These are phyloP conservation scores for Chiua sp. DNA, from an alignment of 1,284 basidiomycete species.

Conservation along the genomic window DNA sequence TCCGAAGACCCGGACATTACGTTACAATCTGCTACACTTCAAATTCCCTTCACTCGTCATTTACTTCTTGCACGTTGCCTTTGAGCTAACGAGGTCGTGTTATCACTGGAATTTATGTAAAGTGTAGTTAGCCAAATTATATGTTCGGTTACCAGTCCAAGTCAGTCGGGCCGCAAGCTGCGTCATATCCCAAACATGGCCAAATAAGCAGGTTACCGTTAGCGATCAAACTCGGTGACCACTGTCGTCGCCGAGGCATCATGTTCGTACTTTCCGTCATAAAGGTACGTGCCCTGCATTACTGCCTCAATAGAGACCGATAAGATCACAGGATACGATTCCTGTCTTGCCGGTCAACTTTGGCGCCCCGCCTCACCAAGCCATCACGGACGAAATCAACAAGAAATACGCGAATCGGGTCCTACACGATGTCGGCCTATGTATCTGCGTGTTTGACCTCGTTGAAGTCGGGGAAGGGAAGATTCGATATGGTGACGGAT, in stretches of 20 bases:
- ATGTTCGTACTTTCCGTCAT: slow-evolving; percentile 70
- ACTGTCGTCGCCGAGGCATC: background rate
- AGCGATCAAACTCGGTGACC: background rate
- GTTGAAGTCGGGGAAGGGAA: slow-evolving; percentile 89
- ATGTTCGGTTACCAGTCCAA: too few relatives aligned
- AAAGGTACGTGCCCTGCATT: slow-evolving; percentile 44
- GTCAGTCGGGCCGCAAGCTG: too few relatives aligned
- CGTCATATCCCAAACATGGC: too few relatives aligned
- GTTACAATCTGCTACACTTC: too few relatives aligned
- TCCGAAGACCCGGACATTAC: too few relatives aligned
- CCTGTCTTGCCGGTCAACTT: slow-evolving; percentile 81
- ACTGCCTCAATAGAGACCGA: background rate
- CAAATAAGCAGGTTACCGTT: too few relatives aligned
- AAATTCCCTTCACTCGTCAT: too few relatives aligned
- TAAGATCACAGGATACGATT: slow-evolving; percentile 70
- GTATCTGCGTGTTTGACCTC: slow-evolving; percentile 89
- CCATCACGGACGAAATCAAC: slow-evolving; percentile 82
- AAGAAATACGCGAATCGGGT: slow-evolving; percentile 95
- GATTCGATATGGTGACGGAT: slow-evolving; percentile 94
- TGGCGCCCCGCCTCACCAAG: slow-evolving; percentile 70
- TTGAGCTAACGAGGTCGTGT: too few relatives aligned
- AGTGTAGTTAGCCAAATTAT: too few relatives aligned
- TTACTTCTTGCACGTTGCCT: too few relatives aligned
- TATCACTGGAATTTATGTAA: too few relatives aligned
- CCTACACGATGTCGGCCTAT: slow-evolving; percentile 91